These are phyloP conservation scores for Lentinula boryana DNA, from an alignment of 768 basidiomycete genomes.

Conservation along the genomic window DNA sequence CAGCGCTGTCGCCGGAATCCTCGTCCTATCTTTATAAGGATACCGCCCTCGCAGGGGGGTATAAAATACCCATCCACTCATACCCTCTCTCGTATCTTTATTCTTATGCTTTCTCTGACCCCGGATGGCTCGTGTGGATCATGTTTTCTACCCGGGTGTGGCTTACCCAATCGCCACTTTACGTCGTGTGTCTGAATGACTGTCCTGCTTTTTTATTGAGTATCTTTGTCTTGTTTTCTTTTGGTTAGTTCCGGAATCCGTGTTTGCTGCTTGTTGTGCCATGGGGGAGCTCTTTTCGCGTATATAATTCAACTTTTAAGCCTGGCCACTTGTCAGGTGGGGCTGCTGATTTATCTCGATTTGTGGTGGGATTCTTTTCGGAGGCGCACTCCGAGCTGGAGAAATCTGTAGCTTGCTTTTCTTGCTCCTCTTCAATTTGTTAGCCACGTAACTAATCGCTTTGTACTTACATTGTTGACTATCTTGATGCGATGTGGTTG, in stretches of 20 bases:
- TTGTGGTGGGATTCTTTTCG: background rate
- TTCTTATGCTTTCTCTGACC: background rate
- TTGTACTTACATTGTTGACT: background rate
- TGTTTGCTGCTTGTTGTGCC: background rate
- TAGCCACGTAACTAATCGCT: background rate
- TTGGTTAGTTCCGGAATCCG: slow-evolving; percentile 3
- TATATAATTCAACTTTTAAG: background rate
- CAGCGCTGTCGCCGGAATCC: slow-evolving; percentile 31
- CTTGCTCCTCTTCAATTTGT: background rate
- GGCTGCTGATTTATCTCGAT: slow-evolving; percentile 7
- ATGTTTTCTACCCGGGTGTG: background rate
- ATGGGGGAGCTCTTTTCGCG: background rate
- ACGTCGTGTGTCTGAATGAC: background rate
- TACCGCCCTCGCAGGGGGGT: slow-evolving; percentile 9
- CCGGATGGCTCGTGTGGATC: slow-evolving; percentile 3
- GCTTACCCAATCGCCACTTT: background rate
- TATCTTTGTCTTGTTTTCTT: background rate
- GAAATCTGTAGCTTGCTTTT: background rate
- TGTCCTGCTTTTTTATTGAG: background rate
- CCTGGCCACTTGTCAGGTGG: background rate
- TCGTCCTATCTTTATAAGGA: slow-evolving; percentile 17
- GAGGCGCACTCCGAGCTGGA: slow-evolving; percentile 1
- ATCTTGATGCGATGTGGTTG: background rate
- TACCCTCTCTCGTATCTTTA: slow-evolving; percentile 2
- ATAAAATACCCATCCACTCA: slow-evolving; percentile 2